Base-by-base conservation (phyloP, 179 eudicot genomes). In the Carnegiea gigantea region DNA sequence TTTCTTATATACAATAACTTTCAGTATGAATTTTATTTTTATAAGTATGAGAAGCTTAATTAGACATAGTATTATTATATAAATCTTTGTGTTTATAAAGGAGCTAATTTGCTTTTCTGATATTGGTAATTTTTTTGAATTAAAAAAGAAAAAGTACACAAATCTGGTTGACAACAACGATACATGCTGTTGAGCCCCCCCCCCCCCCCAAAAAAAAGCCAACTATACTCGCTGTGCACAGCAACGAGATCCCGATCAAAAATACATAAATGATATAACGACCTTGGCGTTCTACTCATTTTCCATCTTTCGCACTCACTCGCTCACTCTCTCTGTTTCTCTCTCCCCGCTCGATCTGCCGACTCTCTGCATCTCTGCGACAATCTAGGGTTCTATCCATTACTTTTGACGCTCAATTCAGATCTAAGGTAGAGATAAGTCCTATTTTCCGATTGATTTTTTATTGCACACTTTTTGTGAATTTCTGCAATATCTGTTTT, bases 331-430 rank as follows among this genome's bases (percentile, higher is more conserved):
- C 44, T 5, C 44, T 40, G 4, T 5, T 4, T 0, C 38, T 65
- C 38, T 11, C 71, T 24, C 38, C 17, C 77, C 54, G 21, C 57
- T 74, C 17, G 60, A 26, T 74, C 77, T 48, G 77, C 38, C 68
- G 68, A 49, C 77, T 48, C 28, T 57, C 75, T n/a, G 28, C 75
- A 17, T 21, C 44, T 79, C 54, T 49, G 60, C 78, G n/a, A 53
- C 14, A 78, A 83, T 83, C 85, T 83, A 83, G 85, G 85, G 85
- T 26, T 76, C 62, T 26, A 65, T 65, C 38, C 38, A 4, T 23
- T 21, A 10, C 71, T 5, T 33, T 76, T 28, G 68, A 76, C 60
- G 23, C 43, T 57, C 82, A 28, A 18, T 57, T 79, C 85, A 79
- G 82, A 79, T 79, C 82, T 79, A 17, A 18, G 81, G 81, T 70